A percentile compares a stretch with the other conserved stretches of the same genome.
These are phyloP conservation scores for Moricandia moricandioides DNA, from an alignment of 345 rosid species.

Conservation along the genomic window DNA sequence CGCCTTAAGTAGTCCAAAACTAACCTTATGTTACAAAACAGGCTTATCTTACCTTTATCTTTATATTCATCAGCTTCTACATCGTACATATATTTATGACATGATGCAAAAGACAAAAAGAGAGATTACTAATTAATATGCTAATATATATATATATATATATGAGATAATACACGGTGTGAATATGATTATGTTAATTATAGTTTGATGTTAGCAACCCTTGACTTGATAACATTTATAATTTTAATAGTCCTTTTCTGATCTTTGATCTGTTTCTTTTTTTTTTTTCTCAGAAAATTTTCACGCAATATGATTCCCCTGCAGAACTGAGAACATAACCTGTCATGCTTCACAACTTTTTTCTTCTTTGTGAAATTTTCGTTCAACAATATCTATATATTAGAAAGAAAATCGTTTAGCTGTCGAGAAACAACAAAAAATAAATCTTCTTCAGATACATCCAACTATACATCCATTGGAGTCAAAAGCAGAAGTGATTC, in stretches of 20 bases:
- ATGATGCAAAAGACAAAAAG: slow-evolving; percentile 17
- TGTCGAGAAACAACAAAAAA: slow-evolving; percentile 17
- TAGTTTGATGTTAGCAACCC: slow-evolving; percentile 10
- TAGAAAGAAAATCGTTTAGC: not conserved
- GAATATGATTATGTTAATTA: slow-evolving; percentile 16
- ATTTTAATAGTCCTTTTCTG: slow-evolving; percentile 14
- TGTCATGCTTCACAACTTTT: slow-evolving; percentile 21
- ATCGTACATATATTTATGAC: slow-evolving; percentile 10
- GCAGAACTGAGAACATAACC: slow-evolving; percentile 20
- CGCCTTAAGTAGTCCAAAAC: too few species aligned
- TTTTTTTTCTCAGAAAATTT: not conserved
- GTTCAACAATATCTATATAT: not conserved
- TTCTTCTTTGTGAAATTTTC: slow-evolving; percentile 10
- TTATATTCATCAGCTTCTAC: slow-evolving; percentile 8
- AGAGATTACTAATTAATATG: slow-evolving; percentile 6
- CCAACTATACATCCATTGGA: slow-evolving; percentile 9
- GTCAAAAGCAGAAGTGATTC: slow-evolving; percentile 2
- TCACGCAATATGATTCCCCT: slow-evolving; percentile 18
- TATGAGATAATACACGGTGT: not conserved
- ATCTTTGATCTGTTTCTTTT: slow-evolving; percentile 8
- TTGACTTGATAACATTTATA: slow-evolving; percentile 28
- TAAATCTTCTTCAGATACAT: slow-evolving; percentile 15
- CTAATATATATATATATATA: not conserved
- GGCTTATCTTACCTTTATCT: not conserved
- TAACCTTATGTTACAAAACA: not conserved